Evolutionary conservation across 805 yeast genomes (phyloP), one percentile per base, ranked within the genome.

Genomic region (Saccharomycopsis guyanensis): DNA sequence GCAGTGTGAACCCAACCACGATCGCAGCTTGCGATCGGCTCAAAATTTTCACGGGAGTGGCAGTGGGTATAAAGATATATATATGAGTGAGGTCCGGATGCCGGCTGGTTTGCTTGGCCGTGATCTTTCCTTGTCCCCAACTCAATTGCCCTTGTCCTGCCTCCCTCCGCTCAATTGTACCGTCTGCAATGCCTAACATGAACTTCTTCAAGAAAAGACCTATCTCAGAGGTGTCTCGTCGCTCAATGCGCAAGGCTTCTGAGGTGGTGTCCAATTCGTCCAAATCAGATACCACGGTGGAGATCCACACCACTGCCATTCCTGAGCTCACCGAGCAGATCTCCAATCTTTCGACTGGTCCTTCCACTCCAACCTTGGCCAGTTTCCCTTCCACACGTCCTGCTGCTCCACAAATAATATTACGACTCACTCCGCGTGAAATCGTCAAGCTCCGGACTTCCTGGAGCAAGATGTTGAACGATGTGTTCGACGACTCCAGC

Each of bases 381-480:
- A 25, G 29, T 10, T 25, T 25, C 10, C 29, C 29, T 7, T 7
- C 29, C 29, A 7, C 29, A 6, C 29, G 10, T 10, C 29, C 10
- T 10, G 29, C 6, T 6, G 29, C 6, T 6, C 10, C 29, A 6
- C 10, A 25, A 10, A 10, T 25, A 6, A 25, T 10, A 8, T 33
- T 33, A 15, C 41, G 39, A 32, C 41, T 46, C 3, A 57, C 61
- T 1, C 38, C 55, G 1, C 56, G 62, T 12, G 72, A 68, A 50
- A 57, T 58, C 18, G 53, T 57, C 15, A 49, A 66, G 19, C 53
- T 69, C 3, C 58, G 65, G 43, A 55, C 57, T 4, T 61, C 70
- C 5, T 69, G 72, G 72, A 49, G 55, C n/a, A 58, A 60, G 51
- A 65, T 68, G 63, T 51, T 67, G 24, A 58, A 57, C 37, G 72